Evolutionary conservation across 495 filamentous ascomycete genomes (phyloP), one percentile per base, ranked within the genome.

Genomic region (Penicillium silybi): DNA sequence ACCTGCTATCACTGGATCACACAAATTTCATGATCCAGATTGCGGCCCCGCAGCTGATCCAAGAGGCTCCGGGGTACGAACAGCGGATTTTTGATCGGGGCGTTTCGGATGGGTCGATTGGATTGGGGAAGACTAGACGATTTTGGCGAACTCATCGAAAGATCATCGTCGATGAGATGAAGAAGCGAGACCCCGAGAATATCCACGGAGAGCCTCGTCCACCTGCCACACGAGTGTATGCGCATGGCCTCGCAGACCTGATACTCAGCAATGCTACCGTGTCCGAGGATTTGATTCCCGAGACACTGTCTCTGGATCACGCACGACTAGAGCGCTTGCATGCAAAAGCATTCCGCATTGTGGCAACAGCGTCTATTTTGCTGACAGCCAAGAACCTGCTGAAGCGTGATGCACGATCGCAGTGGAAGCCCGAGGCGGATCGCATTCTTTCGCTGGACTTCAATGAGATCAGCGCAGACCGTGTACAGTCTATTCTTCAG

Each of bases 381-480:
- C 68, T 97, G 27, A 95, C 95, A 1, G 90, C 88, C 57, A 98
- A 98, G 76, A 97, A 96, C 62, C 77, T 97, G 10, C 84, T 98
- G 41, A 95, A 95, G 69, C 86, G 93, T 18, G 92, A 97, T 66
- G 87, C 91, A 17, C 85, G 93, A 26, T 83, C 81, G 2, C 87
- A 89, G 42, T 98, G 95, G 95, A 92, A 88, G 68, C 75, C 79
- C 9, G 90, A 97, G 60, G 89, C 92, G 0, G 80, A 84, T 29
- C 84, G 92, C 5, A 85, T 97, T 53, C 73, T 86, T 44, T 75
- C 74, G 3, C 63, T 82, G 38, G 74, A 82, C 46, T 74, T 82
- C 43, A 71, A 75, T 15, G 79, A 84, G 20, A 73, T 80, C 50
- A 73, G 70, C 17, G 70, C 79, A 23, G 78, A 85, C 37, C 78